These are phyloP conservation scores for Vanrija sp. DNA, from an alignment of 1,284 basidiomycete species.

Conservation along the genomic window DNA sequence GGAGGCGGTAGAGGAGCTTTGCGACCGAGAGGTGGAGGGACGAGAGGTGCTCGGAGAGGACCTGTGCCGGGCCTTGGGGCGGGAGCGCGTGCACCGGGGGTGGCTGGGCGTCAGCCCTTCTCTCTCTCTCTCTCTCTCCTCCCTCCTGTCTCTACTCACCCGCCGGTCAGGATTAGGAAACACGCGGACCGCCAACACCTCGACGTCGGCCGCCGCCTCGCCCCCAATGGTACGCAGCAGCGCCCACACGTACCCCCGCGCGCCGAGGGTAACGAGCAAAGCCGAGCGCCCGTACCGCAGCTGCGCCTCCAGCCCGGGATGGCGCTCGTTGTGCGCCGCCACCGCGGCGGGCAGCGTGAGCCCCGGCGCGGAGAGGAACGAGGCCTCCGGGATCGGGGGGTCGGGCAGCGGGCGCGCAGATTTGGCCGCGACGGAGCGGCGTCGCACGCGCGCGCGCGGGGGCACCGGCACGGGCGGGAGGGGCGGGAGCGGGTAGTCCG, in stretches of 20 bases:
- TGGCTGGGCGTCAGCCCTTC: slow-evolving; percentile 6
- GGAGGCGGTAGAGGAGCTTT: slow-evolving; percentile 11
- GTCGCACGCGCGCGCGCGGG: background rate
- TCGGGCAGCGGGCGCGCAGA: background rate
- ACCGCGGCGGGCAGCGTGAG: slow-evolving; percentile 1
- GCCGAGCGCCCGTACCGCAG: slow-evolving; percentile 3
- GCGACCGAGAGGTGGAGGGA: slow-evolving; percentile 7
- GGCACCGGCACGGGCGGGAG: slow-evolving; percentile 17
- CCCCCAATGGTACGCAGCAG: slow-evolving; percentile 2
- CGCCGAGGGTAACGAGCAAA: slow-evolving; percentile 6
- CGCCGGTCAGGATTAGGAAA: slow-evolving; percentile 1
- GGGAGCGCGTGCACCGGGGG: slow-evolving; percentile 18
- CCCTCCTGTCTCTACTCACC: background rate
- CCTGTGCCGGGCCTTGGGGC: slow-evolving; percentile 6
- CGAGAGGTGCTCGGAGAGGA: slow-evolving; percentile 7
- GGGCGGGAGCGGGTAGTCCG: slow-evolving; percentile 14
- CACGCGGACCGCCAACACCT: slow-evolving; percentile 6
- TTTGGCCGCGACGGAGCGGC: background rate
- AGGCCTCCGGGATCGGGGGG: slow-evolving; percentile 2
- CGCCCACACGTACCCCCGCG: slow-evolving; percentile 3
- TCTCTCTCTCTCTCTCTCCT: background rate
- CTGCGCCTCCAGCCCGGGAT: background rate
- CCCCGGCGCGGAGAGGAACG: background rate
- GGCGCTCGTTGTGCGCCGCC: background rate
- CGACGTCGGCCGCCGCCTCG: background rate